A percentile compares a stretch with the other conserved stretches of the same genome.
Evolutionary conservation across 345 rosid genomes (phyloP).

Genomic region (Bruguiera parviflora): DNA sequence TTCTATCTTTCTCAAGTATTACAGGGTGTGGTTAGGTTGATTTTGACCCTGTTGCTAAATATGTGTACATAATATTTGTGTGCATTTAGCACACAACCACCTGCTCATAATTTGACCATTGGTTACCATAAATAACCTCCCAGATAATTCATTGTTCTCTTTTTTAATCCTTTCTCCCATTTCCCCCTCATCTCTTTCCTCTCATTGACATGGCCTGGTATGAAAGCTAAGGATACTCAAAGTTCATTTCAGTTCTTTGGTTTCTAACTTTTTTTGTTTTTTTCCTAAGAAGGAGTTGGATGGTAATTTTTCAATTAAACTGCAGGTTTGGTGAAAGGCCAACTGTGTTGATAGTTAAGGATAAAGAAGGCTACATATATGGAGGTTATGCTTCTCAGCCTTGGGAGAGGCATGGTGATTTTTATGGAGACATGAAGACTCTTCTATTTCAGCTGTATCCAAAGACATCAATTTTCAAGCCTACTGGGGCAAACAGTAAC

Average conservation of each 20-base stretch:
- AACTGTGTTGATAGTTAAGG: slow-evolving; percentile 67
- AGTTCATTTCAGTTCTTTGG: slow-evolving; percentile 19
- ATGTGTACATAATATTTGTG: not conserved
- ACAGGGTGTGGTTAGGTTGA: slow-evolving; percentile 1
- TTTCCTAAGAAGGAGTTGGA: slow-evolving; percentile 14
- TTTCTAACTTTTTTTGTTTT: slow-evolving; percentile 2
- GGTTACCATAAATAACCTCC: not conserved
- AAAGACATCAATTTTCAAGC: slow-evolving; percentile 60
- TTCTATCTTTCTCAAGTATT: not conserved
- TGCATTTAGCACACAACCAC: not conserved
- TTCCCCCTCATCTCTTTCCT: not conserved
- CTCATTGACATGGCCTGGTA: not conserved
- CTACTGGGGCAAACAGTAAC: slow-evolving; percentile 81
- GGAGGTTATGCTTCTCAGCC: slow-evolving; percentile 96
- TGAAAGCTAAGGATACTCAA: not conserved
- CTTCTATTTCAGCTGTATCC: slow-evolving; percentile 83
- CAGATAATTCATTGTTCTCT: not conserved
- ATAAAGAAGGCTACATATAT: slow-evolving; percentile 65
- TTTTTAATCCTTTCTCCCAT: not conserved
- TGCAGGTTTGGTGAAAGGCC: slow-evolving; percentile 68
- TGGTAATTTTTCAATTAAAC: slow-evolving; percentile 29
- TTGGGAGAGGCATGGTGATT: slow-evolving; percentile 79
- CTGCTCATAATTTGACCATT: not conserved
- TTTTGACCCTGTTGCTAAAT: slow-evolving; percentile 4
- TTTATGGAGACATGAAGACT: slow-evolving; percentile 92